Evolutionary conservation across 164 flowering plant genomes (phyloP).

Genomic region (Magnolia changhungtana): DNA sequence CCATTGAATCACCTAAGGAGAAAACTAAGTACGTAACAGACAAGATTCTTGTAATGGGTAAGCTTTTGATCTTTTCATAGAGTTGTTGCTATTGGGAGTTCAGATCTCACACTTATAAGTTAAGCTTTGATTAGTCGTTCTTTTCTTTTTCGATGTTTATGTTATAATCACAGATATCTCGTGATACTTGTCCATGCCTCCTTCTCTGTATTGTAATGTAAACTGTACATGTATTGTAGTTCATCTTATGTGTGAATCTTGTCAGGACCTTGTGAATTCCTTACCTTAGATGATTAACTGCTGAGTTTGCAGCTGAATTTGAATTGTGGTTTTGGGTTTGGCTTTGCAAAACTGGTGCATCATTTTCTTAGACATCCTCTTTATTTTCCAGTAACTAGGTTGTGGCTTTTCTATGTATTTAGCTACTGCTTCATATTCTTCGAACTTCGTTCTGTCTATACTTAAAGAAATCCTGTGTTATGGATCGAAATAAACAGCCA

Average conservation of each 20-base stretch:
- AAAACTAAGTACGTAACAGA: conserved; percentile 39
- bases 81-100: neutral
- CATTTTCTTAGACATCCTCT: neutral
- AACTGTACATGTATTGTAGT: conserved; percentile 14
- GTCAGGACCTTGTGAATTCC: neutral
- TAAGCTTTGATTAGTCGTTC: neutral
- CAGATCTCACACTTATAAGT: neutral
- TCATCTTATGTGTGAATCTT: neutral
- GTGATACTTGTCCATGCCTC: conserved; percentile 7
- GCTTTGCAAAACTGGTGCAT: neutral
- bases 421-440: neutral
- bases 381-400: neutral
- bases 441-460: neutral
- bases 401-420: neutral
- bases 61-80: neutral
- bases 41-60: conserved; percentile 22
- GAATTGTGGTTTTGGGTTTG: neutral
- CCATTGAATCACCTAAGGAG: conserved; percentile 49
- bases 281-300: neutral
- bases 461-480: neutral
- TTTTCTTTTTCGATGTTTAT: conserved; percentile 3
- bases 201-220: conserved; percentile 5
- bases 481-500: neutral
- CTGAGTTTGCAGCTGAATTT: neutral
- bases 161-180: neutral